Base-by-base conservation (phyloP, 768 basidiomycete species). In the Tricholoma sp. region DNA sequence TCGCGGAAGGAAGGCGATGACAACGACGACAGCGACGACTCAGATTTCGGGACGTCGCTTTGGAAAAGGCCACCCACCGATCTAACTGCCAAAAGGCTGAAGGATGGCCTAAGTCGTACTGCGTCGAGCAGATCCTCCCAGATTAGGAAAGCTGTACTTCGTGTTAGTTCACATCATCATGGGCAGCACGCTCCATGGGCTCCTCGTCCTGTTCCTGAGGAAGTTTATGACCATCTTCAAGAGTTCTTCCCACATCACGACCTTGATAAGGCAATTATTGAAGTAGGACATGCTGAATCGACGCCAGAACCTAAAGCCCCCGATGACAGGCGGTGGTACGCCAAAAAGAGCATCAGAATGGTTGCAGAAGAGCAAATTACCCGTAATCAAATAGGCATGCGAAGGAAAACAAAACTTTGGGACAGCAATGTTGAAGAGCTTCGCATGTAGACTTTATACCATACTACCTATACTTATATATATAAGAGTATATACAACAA, bases 211-310 rank as follows among this genome's bases (percentile, higher is more conserved):
- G 78, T 79, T 50, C 79, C 88, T 2, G 88, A 91, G 65, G 85
- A 87, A 57, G 86, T 97, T 32, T 87, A 89, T 66, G 83, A 91
- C 35, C 78, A 88, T 55, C 76, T 98, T 14, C 84, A 92, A 57
- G 81, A 82, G 37, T 96, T 87, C 73, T 98, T 98, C 76, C 94
- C 94, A 14, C 80, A 86, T 56, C 88, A 92, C 67, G 86, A 96
- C 66, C 81, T 97, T 52, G 93, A 97, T 67, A 85, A 89, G 64
- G 88, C 89, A 0, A 81, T 96, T 59, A 83, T 89, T 53, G 83
- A 89, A 56, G 76, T 80, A 27, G 73, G 76, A 76, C 27, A 77
- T 74, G 32, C 75, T 74, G 47, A 83, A 77, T 8, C 79, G n/a
- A 14, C 29, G 18, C 24, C 46, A 37, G 43, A 37, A n/a, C 24